phyloP scores from a whole-genome alignment of 164 flowering plant species.

The Taxillus chinensis region DNA sequence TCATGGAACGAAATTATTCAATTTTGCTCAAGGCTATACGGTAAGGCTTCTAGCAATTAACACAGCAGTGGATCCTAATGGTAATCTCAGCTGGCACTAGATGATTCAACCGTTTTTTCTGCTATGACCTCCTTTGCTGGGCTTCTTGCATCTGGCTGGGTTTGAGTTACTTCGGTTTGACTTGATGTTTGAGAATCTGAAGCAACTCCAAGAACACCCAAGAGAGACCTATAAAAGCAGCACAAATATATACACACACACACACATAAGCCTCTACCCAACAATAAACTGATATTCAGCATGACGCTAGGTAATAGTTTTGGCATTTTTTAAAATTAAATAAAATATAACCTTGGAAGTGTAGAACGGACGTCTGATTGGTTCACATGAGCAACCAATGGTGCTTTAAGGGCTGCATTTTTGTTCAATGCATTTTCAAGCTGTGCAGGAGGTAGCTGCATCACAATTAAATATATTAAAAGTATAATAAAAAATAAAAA shows the following conservation, averaged over 20 bases:
- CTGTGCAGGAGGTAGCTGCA: conserved; percentile 82
- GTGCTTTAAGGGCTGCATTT: conserved; percentile 55
- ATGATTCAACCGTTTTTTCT: conserved; percentile 51
- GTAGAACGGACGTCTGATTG: conserved; percentile 63
- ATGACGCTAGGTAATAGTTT: too few relatives aligned
- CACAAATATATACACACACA: not conserved
- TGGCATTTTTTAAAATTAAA: too few relatives aligned
- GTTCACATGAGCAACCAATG: conserved; percentile 69
- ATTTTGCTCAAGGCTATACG: too few relatives aligned
- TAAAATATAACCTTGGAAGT: conserved; percentile 55
- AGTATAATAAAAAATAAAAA: too few relatives aligned
- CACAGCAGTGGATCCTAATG: too few relatives aligned
- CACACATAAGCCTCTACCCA: too few relatives aligned
- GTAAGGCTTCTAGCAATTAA: too few relatives aligned
- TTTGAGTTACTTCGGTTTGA: conserved; percentile 33
- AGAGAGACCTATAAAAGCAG: conserved; percentile 38
- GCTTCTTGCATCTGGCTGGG: conserved; percentile 31
- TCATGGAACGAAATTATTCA: too few relatives aligned
- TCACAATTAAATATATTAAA: not conserved
- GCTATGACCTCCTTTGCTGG: conserved; percentile 32
- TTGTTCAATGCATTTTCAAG: conserved; percentile 79
- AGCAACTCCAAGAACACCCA: conserved; percentile 65
- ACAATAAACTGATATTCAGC: too few relatives aligned
- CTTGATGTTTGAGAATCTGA: conserved; percentile 44
- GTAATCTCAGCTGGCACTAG: conserved; percentile 27